These are phyloP conservation scores for Ophiorrhiza pumila DNA, from an alignment of 257 asterid species.

Conservation along the genomic window DNA sequence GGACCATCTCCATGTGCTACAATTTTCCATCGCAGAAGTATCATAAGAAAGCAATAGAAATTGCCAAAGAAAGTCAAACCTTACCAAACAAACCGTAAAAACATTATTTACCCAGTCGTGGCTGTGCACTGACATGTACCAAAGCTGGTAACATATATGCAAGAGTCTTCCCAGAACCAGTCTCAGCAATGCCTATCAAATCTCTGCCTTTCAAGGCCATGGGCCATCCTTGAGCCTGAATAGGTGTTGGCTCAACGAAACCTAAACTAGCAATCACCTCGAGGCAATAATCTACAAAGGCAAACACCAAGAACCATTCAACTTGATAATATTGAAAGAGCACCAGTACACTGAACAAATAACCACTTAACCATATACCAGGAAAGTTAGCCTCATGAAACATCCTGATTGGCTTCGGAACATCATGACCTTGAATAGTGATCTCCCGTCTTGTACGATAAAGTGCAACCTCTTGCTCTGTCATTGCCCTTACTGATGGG, in stretches of 20 bases:
- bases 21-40: background rate
- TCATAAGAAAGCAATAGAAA: background rate
- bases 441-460: slow-evolving; percentile 73
- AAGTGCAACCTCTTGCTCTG: slow-evolving; percentile 58
- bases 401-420: slow-evolving; percentile 78
- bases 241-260: slow-evolving; percentile 84
- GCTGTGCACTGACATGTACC: slow-evolving; percentile 88
- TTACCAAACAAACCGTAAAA: background rate
- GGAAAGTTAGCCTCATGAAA: slow-evolving; percentile 85
- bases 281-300: slow-evolving; percentile 63
- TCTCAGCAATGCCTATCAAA: slow-evolving; percentile 88
- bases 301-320: slow-evolving; percentile 23
- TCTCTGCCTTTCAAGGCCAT: slow-evolving; percentile 95
- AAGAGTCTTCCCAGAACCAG: slow-evolving; percentile 94
- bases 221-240: slow-evolving; percentile 97
- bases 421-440: slow-evolving; percentile 70
- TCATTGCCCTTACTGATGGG: slow-evolving; percentile 70
- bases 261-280: slow-evolving; percentile 76
- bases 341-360: background rate
- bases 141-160: slow-evolving; percentile 82
- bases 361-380: slow-evolving; percentile 37
- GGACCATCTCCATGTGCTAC: slow-evolving; percentile 90
- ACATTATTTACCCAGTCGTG: slow-evolving; percentile 60
- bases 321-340: slow-evolving; percentile 1
- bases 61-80: background rate